Percentiles rank a stretch among this genome's conserved stretches.
These are phyloP conservation scores for Paecilomyces dactylethromorphus DNA, from an alignment of 2,329 filamentous ascomycete species.

Conservation along the genomic window DNA sequence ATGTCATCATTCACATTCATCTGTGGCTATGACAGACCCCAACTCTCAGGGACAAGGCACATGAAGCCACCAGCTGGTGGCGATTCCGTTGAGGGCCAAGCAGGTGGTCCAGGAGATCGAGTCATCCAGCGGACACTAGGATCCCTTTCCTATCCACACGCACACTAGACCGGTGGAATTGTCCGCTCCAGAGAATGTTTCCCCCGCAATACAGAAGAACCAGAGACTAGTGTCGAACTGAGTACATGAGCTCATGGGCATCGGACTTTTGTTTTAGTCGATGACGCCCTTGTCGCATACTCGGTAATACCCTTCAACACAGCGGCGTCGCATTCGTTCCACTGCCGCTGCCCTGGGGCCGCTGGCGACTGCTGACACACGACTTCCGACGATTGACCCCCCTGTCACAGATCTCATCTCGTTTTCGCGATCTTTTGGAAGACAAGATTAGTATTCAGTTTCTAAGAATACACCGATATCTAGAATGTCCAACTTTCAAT, in stretches of 20 bases:
- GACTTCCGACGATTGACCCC: background rate
- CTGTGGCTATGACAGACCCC: background rate
- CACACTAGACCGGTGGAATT: background rate
- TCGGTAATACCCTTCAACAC: background rate
- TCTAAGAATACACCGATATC: background rate
- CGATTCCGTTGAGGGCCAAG: background rate
- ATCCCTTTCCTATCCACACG: background rate
- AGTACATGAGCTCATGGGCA: background rate
- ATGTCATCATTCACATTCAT: background rate
- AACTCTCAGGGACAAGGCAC: background rate
- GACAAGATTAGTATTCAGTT: background rate
- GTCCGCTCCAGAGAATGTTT: background rate
- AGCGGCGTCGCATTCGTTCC: background rate
- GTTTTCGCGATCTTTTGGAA: background rate
- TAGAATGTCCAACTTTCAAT: background rate
- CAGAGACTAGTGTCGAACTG: background rate
- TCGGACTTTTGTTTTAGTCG: background rate
- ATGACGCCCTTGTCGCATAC: background rate
- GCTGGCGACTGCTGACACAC: background rate
- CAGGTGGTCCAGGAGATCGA: background rate
- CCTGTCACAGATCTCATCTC: background rate
- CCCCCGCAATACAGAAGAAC: background rate
- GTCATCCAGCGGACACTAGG: background rate
- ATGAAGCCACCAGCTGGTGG: background rate
- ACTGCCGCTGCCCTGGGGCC: background rate